A percentile compares a stretch with the other conserved stretches of the same genome.
phyloP scores from a whole-genome alignment of 331 rosid species.

The Quercus lobata region DNA sequence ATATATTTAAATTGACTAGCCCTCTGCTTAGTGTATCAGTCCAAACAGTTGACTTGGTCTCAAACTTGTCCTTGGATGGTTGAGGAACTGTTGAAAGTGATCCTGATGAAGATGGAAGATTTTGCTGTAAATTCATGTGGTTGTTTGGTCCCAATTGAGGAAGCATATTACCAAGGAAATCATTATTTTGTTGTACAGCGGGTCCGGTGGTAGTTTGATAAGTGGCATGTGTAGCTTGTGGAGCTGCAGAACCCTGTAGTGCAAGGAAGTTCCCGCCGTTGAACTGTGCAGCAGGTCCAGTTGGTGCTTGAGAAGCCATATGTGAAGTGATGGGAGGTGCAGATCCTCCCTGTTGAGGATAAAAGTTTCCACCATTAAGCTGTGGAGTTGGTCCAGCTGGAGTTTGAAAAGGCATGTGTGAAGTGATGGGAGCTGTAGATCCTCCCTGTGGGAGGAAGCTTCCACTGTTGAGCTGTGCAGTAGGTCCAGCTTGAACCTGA shows the following conservation, averaged over 20 bases:
- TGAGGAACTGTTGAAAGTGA: conserved; percentile 48
- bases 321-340: conserved; percentile 29
- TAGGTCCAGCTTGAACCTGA: conserved; percentile 53
- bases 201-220: conserved; percentile 38
- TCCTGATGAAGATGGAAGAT: conserved; percentile 34
- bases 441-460: conserved; percentile 52
- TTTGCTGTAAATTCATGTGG: conserved; percentile 36
- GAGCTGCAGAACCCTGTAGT: conserved; percentile 45
- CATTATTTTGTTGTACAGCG: conserved; percentile 24
- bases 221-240: conserved; percentile 28
- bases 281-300: conserved; percentile 43
- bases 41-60: conserved; percentile 89
- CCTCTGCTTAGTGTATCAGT: conserved; percentile 86
- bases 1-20: conserved; percentile 82
- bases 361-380: conserved; percentile 38
- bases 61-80: conserved; percentile 69
- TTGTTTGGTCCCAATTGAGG: conserved; percentile 38
- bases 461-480: conserved; percentile 52
- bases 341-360: conserved; percentile 49
- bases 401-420: conserved; percentile 52
- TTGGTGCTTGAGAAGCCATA: conserved; percentile 34
- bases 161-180: conserved; percentile 36
- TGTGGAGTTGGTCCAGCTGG: conserved; percentile 50
- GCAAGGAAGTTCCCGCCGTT: conserved; percentile 47
- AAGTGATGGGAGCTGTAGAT: conserved; percentile 39